These are phyloP conservation scores for Scenedesmus sp. DNA, from an alignment of 163 green algal genomes.

Conservation along the genomic window DNA sequence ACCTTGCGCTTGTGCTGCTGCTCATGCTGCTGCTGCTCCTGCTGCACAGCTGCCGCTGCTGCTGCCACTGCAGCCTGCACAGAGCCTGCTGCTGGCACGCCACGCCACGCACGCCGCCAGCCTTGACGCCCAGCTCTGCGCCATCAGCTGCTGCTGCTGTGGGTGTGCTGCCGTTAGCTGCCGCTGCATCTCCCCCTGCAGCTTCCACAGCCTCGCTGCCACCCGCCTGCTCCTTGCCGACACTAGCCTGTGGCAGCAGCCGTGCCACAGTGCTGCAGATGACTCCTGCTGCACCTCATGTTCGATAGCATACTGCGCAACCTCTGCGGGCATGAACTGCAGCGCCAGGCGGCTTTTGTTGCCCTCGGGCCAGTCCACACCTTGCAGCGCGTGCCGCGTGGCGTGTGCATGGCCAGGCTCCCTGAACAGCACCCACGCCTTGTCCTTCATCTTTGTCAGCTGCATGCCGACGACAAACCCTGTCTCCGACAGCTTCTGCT, in stretches of 20 bases:
- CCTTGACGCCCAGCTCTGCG: not conserved
- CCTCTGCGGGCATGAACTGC: conserved; percentile 68
- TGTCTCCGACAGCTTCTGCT: conserved; percentile 67
- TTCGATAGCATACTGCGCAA: conserved; percentile 68
- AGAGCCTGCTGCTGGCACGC: not conserved
- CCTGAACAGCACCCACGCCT: conserved; percentile 78
- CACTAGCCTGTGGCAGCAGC: not conserved
- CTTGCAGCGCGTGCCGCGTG: conserved; percentile 67
- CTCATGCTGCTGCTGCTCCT: not conserved
- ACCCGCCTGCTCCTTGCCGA: not conserved
- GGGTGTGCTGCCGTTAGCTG: not conserved
- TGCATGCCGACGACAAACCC: conserved; percentile 77
- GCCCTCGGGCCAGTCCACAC: conserved; percentile 76
- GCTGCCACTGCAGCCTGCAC: not conserved
- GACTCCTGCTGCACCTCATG: conserved; percentile 11
- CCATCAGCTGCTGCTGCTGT: conserved; percentile 8
- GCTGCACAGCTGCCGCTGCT: not conserved
- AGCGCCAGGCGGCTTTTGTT: conserved; percentile 73
- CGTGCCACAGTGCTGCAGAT: not conserved
- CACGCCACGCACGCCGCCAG: not conserved
- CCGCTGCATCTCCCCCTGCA: not conserved
- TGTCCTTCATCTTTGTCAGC: conserved; percentile 89
- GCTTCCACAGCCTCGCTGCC: not conserved
- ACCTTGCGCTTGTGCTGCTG: not conserved
- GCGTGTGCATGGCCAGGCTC: conserved; percentile 73